phyloP scores from a whole-genome alignment of 2,329 filamentous ascomycete species.

The Thielaviopsis musarum region DNA sequence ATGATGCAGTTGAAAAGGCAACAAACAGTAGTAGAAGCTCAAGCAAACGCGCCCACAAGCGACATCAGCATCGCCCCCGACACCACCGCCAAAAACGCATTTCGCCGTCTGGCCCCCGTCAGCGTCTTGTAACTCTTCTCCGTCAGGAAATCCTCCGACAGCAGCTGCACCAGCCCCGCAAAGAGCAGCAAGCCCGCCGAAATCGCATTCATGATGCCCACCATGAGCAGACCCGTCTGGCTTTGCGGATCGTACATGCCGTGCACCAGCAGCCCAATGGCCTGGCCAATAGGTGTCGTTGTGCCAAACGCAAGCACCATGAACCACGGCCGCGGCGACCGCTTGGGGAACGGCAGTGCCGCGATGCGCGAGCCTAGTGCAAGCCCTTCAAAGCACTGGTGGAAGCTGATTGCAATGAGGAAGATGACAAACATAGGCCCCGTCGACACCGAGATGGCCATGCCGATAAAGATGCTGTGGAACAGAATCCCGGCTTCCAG shows the following conservation, averaged over 20 bases:
- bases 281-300: conserved; percentile 70
- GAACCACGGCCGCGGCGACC: conserved; percentile 62
- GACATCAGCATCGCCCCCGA: conserved; percentile 53
- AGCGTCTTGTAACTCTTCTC: conserved; percentile 57
- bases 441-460: conserved; percentile 68
- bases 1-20: too few species aligned
- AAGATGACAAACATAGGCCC: conserved; percentile 67
- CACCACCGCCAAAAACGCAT: conserved; percentile 47
- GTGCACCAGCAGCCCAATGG: conserved; percentile 63
- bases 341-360: conserved; percentile 59
- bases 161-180: conserved; percentile 65
- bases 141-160: conserved; percentile 69
- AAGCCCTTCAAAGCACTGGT: conserved; percentile 79
- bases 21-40: conserved; percentile 14
- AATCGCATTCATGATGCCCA: conserved; percentile 77
- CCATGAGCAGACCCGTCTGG: conserved; percentile 59
- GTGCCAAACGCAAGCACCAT: conserved; percentile 64
- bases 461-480: conserved; percentile 73
- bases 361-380: conserved; percentile 71
- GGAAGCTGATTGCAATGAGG: conserved; percentile 64
- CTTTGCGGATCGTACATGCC: conserved; percentile 66
- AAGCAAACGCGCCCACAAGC: conserved; percentile 56
- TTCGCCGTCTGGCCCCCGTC: conserved; percentile 41
- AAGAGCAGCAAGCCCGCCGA: conserved; percentile 67
- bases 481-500: conserved; percentile 74